Conservation (phyloP, 805 yeast species). For the Babjeviella inositovora region DNA sequence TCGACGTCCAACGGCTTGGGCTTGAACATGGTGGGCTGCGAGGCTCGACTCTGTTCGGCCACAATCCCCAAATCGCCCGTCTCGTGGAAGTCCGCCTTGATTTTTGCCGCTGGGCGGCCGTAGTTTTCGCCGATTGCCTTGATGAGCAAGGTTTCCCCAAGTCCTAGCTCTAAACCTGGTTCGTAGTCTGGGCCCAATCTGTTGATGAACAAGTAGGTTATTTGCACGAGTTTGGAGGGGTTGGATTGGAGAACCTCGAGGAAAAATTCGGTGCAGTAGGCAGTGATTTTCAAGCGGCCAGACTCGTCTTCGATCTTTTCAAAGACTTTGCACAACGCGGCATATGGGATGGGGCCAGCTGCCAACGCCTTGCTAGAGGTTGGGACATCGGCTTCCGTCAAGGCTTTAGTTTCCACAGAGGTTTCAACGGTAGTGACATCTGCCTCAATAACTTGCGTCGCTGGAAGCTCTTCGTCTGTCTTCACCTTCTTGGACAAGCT, state of each 20-base stretch:
- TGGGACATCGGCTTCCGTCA: no score
- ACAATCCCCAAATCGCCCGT: constrained; percentile 86
- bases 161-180: constrained; percentile 75
- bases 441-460: no score
- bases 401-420: no score
- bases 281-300: constrained; percentile 69
- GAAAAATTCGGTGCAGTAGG: constrained; percentile 61
- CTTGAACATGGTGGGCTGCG: constrained; percentile 87
- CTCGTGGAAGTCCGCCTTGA: constrained; percentile 60
- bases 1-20: constrained; percentile 68
- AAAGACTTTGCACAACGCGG: constrained; percentile 44
- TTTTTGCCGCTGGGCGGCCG: constrained; percentile 58
- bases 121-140: constrained; percentile 86
- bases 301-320: constrained; percentile 68
- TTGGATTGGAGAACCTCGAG: constrained; percentile 39
- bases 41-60: constrained; percentile 69
- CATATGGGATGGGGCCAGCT: constrained; percentile 15
- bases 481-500: no score
- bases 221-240: constrained; percentile 34
- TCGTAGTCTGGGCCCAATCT: constrained; percentile 92
- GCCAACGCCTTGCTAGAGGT: no score
- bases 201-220: constrained; percentile 77
- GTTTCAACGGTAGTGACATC: no score
- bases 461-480: no score
- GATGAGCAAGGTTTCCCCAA: constrained; percentile 79